phyloP scores from a whole-genome alignment of 805 yeast species.

The Blastobotrys attinorum region DNA sequence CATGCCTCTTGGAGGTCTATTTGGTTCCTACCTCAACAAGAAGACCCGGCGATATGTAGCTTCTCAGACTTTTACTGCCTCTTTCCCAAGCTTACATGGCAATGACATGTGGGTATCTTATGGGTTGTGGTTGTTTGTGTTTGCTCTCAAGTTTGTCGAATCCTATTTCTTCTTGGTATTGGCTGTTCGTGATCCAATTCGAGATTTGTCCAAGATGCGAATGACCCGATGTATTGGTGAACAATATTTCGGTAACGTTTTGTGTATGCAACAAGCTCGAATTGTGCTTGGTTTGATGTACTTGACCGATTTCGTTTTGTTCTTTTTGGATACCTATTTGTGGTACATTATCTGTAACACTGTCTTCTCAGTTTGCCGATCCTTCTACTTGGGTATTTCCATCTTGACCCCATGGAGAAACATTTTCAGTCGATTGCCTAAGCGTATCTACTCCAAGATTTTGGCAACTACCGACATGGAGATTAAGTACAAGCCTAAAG shows the following conservation, averaged over 20 bases:
- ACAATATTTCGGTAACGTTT: constrained; percentile 68
- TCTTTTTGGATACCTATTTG: constrained; percentile 97
- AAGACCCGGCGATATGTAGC: constrained; percentile 83
- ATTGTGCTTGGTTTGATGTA: constrained; percentile 88
- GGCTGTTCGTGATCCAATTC: constrained; percentile 90
- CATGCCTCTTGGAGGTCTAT: constrained; percentile 94
- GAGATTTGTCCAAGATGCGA: constrained; percentile 71
- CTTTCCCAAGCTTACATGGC: constrained; percentile 74
- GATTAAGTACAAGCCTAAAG: constrained; percentile 42
- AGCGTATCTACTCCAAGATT: constrained; percentile 64
- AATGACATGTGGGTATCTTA: constrained; percentile 95
- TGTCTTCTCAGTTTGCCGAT: constrained; percentile 92
- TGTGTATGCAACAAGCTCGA: constrained; percentile 81
- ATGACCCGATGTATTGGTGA: constrained; percentile 95
- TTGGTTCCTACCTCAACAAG: constrained; percentile 75
- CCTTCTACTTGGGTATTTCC: constrained; percentile 97
- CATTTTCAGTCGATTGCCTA: constrained; percentile 81
- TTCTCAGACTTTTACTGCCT: constrained; percentile 92
- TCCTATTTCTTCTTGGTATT: constrained; percentile 88
- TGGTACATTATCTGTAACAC: constrained; percentile 97
- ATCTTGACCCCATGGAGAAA: constrained; percentile 99
- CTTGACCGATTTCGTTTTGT: constrained; percentile 84
- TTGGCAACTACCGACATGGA: constrained; percentile 44
- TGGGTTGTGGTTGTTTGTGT: constrained; percentile 81
- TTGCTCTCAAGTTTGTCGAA: constrained; percentile 81